Conservation (phyloP, 805 yeast genomes). For the Saccharomycopsis amapae region DNA sequence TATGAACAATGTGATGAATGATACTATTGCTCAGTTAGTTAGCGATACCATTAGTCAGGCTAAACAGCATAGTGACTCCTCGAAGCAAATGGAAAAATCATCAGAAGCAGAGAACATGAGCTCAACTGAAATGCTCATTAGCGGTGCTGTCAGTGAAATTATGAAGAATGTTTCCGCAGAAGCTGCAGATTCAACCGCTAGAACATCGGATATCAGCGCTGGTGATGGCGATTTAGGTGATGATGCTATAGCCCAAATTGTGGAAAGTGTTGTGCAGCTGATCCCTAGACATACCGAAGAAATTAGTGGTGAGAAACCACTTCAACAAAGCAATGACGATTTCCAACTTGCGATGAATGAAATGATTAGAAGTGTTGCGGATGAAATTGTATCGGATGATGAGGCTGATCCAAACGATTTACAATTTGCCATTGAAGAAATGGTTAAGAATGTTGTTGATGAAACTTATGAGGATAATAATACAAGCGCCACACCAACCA, state of each 20-base stretch:
- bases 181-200: background rate
- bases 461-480: constrained; percentile 13
- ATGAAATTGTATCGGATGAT: constrained; percentile 14
- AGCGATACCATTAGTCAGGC: constrained; percentile 3
- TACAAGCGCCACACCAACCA: background rate
- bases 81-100: background rate
- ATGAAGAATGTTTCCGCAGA: constrained; percentile 8
- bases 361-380: constrained; percentile 19
- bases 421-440: constrained; percentile 20
- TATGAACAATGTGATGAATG: background rate
- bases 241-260: constrained; percentile 20
- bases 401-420: constrained; percentile 4
- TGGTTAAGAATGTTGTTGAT: constrained; percentile 21
- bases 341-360: constrained; percentile 20
- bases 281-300: background rate
- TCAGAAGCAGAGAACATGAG: background rate
- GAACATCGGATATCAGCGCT: background rate
- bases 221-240: constrained; percentile 8
- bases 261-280: constrained; percentile 15
- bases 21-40: constrained; percentile 11
- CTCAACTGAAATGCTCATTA: constrained; percentile 10
- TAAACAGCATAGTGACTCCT: too few species aligned
- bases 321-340: constrained; percentile 3
- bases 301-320: background rate
- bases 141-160: constrained; percentile 18